phyloP scores from a whole-genome alignment of 257 asterid species.

The Scutellaria barbata region DNA sequence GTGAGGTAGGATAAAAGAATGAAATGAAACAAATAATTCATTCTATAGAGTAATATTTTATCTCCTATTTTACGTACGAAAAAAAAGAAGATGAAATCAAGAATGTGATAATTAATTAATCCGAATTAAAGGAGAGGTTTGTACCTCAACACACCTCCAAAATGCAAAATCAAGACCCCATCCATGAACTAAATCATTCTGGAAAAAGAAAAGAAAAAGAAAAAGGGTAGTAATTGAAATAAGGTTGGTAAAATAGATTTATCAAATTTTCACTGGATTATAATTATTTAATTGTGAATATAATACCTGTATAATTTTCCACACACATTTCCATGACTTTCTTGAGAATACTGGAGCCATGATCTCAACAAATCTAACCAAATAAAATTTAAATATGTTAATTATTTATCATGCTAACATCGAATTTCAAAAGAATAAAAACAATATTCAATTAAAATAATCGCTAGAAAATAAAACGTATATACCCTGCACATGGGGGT shows the following conservation, averaged over 20 bases:
- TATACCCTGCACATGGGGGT: constrained; percentile 77
- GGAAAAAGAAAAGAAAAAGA: background rate
- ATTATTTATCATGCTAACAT: background rate
- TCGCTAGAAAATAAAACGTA: constrained; percentile 6
- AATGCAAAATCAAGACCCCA: constrained; percentile 62
- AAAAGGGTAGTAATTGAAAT: background rate
- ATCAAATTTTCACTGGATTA: too few relatives aligned
- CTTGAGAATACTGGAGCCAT: constrained; percentile 68
- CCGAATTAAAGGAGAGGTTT: too few relatives aligned
- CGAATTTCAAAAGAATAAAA: background rate
- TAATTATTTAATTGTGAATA: background rate
- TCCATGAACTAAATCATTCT: constrained; percentile 64
- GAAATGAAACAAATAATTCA: too few relatives aligned
- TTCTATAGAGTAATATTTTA: too few relatives aligned
- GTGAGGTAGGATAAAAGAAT: too few relatives aligned
- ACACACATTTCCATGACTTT: constrained; percentile 58
- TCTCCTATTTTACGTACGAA: too few relatives aligned
- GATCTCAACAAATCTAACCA: constrained; percentile 52
- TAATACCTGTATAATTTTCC: constrained; percentile 65
- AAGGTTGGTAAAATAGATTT: background rate
- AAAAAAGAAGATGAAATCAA: too few relatives aligned
- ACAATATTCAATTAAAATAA: background rate
- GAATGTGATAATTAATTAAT: background rate
- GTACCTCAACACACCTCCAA: constrained; percentile 59
- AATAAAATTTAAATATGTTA: background rate